phyloP scores from a whole-genome alignment of 257 asterid species.

The Catharanthus roseus region DNA sequence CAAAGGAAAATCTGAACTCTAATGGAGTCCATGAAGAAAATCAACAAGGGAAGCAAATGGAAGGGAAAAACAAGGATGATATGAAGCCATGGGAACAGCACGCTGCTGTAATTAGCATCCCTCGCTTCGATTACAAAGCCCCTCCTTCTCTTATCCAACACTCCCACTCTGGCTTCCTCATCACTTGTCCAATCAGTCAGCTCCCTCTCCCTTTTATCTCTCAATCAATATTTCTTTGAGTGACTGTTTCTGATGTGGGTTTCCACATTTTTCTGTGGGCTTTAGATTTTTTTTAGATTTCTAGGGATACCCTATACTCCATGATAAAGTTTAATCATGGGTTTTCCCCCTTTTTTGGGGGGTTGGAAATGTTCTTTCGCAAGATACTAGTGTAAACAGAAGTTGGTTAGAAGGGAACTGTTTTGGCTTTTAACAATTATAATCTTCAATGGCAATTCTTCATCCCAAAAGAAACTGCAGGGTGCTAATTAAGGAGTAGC shows the following conservation, averaged over 20 bases:
- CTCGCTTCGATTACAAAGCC: slow-evolving; percentile 43
- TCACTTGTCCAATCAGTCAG: slow-evolving; percentile 47
- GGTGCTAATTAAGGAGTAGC: too few species aligned
- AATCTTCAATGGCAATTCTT: too few species aligned
- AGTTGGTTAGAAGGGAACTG: too few species aligned
- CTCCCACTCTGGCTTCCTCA: slow-evolving; percentile 43
- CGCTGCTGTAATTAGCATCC: slow-evolving; percentile 43
- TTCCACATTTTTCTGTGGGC: neutral
- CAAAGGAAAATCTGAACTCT: neutral
- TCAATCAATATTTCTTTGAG: neutral
- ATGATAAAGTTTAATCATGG: too few species aligned
- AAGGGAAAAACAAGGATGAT: slow-evolving; percentile 17
- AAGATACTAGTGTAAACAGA: too few species aligned
- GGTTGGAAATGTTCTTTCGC: too few species aligned
- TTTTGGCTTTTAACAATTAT: too few species aligned
- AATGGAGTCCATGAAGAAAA: neutral
- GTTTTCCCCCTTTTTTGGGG: too few species aligned
- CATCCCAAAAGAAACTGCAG: too few species aligned
- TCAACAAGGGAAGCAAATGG: neutral
- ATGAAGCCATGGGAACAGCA: slow-evolving; percentile 60
- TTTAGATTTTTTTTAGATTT: neutral
- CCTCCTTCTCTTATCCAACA: slow-evolving; percentile 31
- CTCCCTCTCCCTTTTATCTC: neutral
- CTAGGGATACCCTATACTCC: neutral
- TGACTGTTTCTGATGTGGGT: neutral